Evolutionary conservation across 352 stramenopile genomes (phyloP).

Genomic region (Pythium rhizo-oryzae): DNA sequence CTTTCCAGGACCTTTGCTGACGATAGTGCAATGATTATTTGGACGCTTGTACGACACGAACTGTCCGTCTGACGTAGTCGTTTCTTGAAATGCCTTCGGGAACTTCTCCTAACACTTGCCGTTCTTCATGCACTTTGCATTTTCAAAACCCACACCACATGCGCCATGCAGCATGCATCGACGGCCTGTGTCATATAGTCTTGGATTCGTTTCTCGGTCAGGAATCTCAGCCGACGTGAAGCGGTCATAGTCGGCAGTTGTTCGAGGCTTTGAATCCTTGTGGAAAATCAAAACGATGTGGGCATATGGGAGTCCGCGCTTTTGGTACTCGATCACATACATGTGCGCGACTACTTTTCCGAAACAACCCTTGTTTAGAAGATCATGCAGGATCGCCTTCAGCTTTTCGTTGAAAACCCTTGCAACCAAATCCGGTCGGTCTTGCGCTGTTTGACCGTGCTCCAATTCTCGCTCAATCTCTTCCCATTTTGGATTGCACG

Average conservation of each 20-base stretch:
- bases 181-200: slow-evolving; percentile 7
- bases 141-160: background rate
- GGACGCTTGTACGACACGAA: background rate
- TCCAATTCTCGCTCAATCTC: slow-evolving; percentile 35
- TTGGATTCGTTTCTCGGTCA: slow-evolving; percentile 11
- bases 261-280: slow-evolving; percentile 30
- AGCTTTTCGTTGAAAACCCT: slow-evolving; percentile 33
- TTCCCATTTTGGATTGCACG: slow-evolving; percentile 44
- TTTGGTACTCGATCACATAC: slow-evolving; percentile 53
- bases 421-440: slow-evolving; percentile 32
- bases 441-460: slow-evolving; percentile 7
- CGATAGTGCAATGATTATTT: background rate
- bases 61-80: background rate
- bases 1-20: background rate
- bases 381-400: slow-evolving; percentile 25
- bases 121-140: background rate
- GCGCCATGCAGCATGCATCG: slow-evolving; percentile 19
- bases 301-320: slow-evolving; percentile 46
- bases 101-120: background rate
- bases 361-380: slow-evolving; percentile 26
- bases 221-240: slow-evolving; percentile 34
- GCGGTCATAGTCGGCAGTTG: slow-evolving; percentile 1
- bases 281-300: slow-evolving; percentile 53
- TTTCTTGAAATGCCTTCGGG: background rate
- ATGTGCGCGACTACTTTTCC: slow-evolving; percentile 26